These are phyloP conservation scores for Nannochloris sp. DNA, from an alignment of 139 green algal genomes.

Conservation along the genomic window DNA sequence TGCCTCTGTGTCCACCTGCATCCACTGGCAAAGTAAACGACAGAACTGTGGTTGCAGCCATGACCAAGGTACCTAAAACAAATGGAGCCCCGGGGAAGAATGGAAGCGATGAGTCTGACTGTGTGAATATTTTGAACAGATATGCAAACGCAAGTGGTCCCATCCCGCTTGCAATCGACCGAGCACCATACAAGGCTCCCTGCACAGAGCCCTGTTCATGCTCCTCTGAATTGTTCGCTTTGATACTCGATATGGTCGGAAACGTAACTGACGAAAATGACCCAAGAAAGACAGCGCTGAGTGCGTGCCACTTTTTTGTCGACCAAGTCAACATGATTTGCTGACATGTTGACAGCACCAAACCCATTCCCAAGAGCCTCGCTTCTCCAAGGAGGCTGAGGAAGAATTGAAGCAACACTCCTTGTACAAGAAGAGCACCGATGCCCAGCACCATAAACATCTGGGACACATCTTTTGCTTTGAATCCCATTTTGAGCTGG, in stretches of 20 bases:
- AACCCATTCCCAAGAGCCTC: slow-evolving; percentile 38
- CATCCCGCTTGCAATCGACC: slow-evolving; percentile 47
- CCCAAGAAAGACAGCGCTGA: slow-evolving; percentile 30
- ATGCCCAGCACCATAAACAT: slow-evolving; percentile 52
- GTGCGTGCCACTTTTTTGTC: slow-evolving; percentile 24
- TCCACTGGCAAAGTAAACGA: neutral
- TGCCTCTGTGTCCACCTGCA: slow-evolving; percentile 1
- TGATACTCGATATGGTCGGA: slow-evolving; percentile 54
- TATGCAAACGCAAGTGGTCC: slow-evolving; percentile 58
- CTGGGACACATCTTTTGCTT: slow-evolving; percentile 39
- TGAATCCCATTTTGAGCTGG: slow-evolving; percentile 62
- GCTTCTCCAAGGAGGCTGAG: slow-evolving; percentile 42
- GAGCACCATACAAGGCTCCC: slow-evolving; percentile 51
- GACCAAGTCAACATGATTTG: slow-evolving; percentile 33
- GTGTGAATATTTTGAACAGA: slow-evolving; percentile 54
- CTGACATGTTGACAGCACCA: slow-evolving; percentile 17
- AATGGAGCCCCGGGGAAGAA: slow-evolving; percentile 43
- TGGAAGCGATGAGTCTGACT: slow-evolving; percentile 32
- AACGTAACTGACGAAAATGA: slow-evolving; percentile 39
- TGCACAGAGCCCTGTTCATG: slow-evolving; percentile 37
- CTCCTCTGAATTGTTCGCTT: slow-evolving; percentile 35
- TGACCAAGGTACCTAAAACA: slow-evolving; percentile 28
- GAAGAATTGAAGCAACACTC: slow-evolving; percentile 41
- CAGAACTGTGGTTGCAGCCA: slow-evolving; percentile 25
- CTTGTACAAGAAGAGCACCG: slow-evolving; percentile 57